Evolutionary conservation across 331 rosid species (phyloP).

Genomic region (Rosa hybrid): DNA sequence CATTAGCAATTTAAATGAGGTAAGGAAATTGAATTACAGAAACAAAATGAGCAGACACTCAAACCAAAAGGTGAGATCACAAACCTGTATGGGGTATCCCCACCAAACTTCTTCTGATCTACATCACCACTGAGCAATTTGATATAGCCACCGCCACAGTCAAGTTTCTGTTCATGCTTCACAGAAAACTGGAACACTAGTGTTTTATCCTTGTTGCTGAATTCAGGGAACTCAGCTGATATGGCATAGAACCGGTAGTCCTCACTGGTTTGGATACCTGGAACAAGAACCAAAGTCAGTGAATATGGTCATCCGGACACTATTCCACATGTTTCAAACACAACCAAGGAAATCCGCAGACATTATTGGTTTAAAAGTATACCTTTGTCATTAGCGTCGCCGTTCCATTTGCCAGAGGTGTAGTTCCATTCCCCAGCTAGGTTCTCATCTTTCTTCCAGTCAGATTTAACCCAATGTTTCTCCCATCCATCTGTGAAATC

Average conservation of each 20-base stretch:
- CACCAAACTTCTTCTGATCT: conserved; percentile 97
- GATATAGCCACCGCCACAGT: conserved; percentile 99
- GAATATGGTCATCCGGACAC: not conserved
- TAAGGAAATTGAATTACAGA: not conserved
- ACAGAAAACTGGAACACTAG: conserved; percentile 93
- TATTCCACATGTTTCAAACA: not conserved
- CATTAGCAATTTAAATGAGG: conserved; percentile 21
- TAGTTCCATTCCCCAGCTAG: conserved; percentile 91
- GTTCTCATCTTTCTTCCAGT: conserved; percentile 89
- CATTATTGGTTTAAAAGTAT: not conserved
- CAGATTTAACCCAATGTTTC: conserved; percentile 87
- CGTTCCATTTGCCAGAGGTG: conserved; percentile 94
- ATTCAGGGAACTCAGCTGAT: conserved; percentile 94
- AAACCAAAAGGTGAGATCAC: conserved; percentile 14
- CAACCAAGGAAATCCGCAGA: not conserved
- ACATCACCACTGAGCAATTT: conserved; percentile 81
- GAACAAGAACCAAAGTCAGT: conserved; percentile 13
- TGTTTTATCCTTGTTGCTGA: conserved; percentile 83
- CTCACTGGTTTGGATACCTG: conserved; percentile 98
- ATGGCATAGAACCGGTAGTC: conserved; percentile 92
- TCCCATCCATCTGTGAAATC: conserved; percentile 77
- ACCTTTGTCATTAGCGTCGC: conserved; percentile 89
- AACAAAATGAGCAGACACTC: not conserved
- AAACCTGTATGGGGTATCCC: conserved; percentile 94
- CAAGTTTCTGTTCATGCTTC: conserved; percentile 99